phyloP scores from a whole-genome alignment of 1,284 basidiomycete genomes.

The Ceratobasidium sp. region DNA sequence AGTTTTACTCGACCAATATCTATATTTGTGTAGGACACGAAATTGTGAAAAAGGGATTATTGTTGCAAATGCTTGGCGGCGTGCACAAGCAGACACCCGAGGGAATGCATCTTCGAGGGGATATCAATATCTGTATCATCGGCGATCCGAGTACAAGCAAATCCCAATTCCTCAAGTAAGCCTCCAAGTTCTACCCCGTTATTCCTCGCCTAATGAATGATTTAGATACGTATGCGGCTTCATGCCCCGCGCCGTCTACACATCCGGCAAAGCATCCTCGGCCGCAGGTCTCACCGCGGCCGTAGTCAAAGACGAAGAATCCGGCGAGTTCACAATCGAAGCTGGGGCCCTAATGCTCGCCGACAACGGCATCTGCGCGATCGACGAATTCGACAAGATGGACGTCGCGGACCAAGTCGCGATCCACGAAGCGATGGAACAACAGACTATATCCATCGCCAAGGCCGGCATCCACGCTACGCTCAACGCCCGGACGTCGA shows the following conservation, averaged over 20 bases:
- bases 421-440: slow-evolving; percentile 99
- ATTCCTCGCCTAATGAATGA: not conserved
- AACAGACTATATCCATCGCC: slow-evolving; percentile 99
- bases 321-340: slow-evolving; percentile 99
- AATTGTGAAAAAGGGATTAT: slow-evolving; percentile 97
- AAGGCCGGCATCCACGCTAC: slow-evolving; percentile 99
- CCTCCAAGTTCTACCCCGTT: slow-evolving; percentile 45
- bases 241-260: slow-evolving; percentile 97
- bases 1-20: not conserved
- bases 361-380: slow-evolving; percentile 99
- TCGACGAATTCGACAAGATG: slow-evolving; percentile 99
- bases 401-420: slow-evolving; percentile 98
- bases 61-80: slow-evolving; percentile 99
- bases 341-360: slow-evolving; percentile 99
- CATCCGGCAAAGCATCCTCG: slow-evolving; percentile 98
- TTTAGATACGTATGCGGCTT: slow-evolving; percentile 97
- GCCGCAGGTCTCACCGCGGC: slow-evolving; percentile 99
- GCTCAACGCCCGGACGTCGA: slow-evolving; percentile 96
- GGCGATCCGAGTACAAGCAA: slow-evolving; percentile 98
- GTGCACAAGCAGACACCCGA: slow-evolving; percentile 98
- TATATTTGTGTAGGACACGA: slow-evolving; percentile 74
- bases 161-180: slow-evolving; percentile 97
- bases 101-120: slow-evolving; percentile 97
- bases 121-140: slow-evolving; percentile 98
- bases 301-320: slow-evolving; percentile 98